Percentiles rank a stretch among this genome's conserved stretches.
Evolutionary conservation across 2,329 filamentous ascomycete species (phyloP).

Genomic region (Clathrospora elynae): DNA sequence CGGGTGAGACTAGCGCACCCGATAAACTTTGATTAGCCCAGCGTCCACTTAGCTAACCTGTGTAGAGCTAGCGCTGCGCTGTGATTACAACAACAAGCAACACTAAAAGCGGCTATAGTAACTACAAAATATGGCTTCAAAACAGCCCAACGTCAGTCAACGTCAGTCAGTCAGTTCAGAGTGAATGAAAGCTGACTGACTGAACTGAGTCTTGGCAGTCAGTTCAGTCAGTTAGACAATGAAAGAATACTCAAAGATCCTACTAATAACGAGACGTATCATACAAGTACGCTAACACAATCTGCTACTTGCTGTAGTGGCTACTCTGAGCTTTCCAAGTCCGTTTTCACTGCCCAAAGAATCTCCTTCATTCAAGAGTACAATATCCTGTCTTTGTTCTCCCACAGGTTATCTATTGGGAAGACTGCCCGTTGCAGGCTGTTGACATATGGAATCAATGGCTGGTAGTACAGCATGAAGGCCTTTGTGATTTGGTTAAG

Average conservation of each 20-base stretch:
- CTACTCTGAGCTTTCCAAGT: too few species aligned
- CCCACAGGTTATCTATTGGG: too few species aligned
- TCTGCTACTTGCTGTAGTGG: too few species aligned
- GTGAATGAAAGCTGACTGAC: neutral
- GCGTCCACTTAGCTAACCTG: neutral
- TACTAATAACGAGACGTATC: too few species aligned
- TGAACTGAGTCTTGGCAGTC: slow-evolving; percentile 11
- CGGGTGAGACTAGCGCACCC: slow-evolving; percentile 1
- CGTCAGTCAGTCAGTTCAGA: neutral
- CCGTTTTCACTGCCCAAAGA: too few species aligned
- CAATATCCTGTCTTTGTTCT: too few species aligned
- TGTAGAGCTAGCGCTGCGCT: neutral
- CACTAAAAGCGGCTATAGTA: neutral
- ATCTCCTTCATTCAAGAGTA: too few species aligned
- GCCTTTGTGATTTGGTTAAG: slow-evolving; percentile 16
- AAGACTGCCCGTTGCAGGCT: slow-evolving; percentile 47
- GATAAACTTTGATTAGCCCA: neutral
- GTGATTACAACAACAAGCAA: neutral
- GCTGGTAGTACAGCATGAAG: slow-evolving; percentile 48
- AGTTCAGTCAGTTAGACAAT: slow-evolving; percentile 10
- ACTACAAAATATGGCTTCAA: neutral
- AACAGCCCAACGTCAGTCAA: neutral
- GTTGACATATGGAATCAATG: slow-evolving; percentile 49
- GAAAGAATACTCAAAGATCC: too few species aligned
- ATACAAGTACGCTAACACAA: too few species aligned